These are phyloP conservation scores for Diaporthe velutina DNA, from an alignment of 2,329 filamentous ascomycete species.

Conservation along the genomic window DNA sequence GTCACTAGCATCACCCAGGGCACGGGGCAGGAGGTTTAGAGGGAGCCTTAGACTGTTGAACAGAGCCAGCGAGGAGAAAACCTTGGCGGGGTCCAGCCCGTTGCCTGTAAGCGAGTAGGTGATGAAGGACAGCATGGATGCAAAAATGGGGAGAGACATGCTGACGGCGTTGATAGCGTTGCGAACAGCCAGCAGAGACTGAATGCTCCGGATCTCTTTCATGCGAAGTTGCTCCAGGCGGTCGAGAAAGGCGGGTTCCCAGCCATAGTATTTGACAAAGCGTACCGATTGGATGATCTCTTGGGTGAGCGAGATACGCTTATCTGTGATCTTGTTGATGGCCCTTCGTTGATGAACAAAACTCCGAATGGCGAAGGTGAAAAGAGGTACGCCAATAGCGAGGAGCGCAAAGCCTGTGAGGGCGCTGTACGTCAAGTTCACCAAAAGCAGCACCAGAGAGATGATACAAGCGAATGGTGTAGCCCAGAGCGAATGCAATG, in stretches of 20 bases:
- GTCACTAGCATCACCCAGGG: slow-evolving; percentile 91
- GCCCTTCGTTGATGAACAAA: slow-evolving; percentile 80
- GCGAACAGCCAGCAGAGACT: slow-evolving; percentile 83
- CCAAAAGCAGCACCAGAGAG: slow-evolving; percentile 81
- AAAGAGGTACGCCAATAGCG: slow-evolving; percentile 79
- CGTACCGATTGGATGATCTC: slow-evolving; percentile 92
- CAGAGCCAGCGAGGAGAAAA: slow-evolving; percentile 93
- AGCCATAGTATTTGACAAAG: slow-evolving; percentile 97
- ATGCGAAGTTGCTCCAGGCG: slow-evolving; percentile 80
- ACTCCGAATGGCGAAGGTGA: slow-evolving; percentile 81
- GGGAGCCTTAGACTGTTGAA: slow-evolving; percentile 95
- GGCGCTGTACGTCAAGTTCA: slow-evolving; percentile 92
- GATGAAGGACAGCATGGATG: slow-evolving; percentile 95
- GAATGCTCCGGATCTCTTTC: slow-evolving; percentile 84
- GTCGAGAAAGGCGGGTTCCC: slow-evolving; percentile 88
- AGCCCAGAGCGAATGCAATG: slow-evolving; percentile 94
- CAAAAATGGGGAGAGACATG: slow-evolving; percentile 90
- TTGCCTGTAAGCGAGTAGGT: slow-evolving; percentile 79
- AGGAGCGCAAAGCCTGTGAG: slow-evolving; percentile 91
- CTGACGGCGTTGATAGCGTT: slow-evolving; percentile 88
- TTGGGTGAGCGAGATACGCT: slow-evolving; percentile 90
- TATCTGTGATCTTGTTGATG: slow-evolving; percentile 96
- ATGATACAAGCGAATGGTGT: slow-evolving; percentile 83
- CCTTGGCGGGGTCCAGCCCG: slow-evolving; percentile 76
- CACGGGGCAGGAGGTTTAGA: slow-evolving; percentile 87